phyloP scores from a whole-genome alignment of 805 yeast species.

The Hanseniaspora valbyensis region DNA sequence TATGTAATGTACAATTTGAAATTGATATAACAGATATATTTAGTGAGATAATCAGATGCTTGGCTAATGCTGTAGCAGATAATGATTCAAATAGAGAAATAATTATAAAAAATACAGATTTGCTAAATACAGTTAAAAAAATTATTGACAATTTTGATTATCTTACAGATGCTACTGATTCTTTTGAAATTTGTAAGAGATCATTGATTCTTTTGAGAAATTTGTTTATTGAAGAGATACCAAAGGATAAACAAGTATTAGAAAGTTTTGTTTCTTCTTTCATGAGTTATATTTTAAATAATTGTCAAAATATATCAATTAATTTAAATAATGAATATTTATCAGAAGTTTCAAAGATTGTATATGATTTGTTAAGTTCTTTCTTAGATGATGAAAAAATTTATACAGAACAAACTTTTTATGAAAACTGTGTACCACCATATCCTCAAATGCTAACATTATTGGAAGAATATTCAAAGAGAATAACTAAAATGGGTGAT shows the following conservation, averaged over 20 bases:
- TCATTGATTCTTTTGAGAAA: slow-evolving; percentile 25
- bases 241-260: neutral
- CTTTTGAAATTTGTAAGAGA: slow-evolving; percentile 23
- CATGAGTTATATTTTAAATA: neutral
- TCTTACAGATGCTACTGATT: slow-evolving; percentile 8
- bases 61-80: slow-evolving; percentile 28
- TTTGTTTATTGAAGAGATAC: slow-evolving; percentile 21
- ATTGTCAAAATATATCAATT: neutral
- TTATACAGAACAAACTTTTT: neutral
- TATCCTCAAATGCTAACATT: neutral
- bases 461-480: neutral
- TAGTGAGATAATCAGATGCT: slow-evolving; percentile 27
- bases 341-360: slow-evolving; percentile 4
- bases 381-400: slow-evolving; percentile 7
- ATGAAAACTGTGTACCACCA: slow-evolving; percentile 1
- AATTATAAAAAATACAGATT: slow-evolving; percentile 16
- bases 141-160: slow-evolving; percentile 18
- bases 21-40: slow-evolving; percentile 19
- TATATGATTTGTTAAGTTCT: slow-evolving; percentile 6
- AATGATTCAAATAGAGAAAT: slow-evolving; percentile 21
- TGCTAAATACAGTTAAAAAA: slow-evolving; percentile 19
- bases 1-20: slow-evolving; percentile 16
- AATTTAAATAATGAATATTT: slow-evolving; percentile 1
- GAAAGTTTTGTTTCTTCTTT: neutral
- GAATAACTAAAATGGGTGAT: neutral